Base-by-base conservation (phyloP, 768 basidiomycete species). In the Agrocybe praecox region DNA sequence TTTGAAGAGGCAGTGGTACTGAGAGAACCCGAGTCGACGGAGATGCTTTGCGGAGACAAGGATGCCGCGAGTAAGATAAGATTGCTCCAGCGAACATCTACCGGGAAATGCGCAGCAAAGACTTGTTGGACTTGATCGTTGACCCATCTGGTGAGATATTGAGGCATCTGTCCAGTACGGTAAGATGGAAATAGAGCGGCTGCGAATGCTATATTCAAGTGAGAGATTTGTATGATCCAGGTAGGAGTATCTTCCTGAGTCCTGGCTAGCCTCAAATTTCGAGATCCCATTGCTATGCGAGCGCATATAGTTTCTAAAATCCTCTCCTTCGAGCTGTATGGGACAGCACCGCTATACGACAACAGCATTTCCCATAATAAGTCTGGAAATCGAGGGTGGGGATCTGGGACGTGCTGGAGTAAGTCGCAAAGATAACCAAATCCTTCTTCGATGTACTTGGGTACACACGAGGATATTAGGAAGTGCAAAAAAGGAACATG, bases 401-500 rank as follows among this genome's bases (percentile, higher is more conserved):
- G 79, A 69, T 63, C 12, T 60, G 58, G 34, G 73, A 65, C 11
- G 62, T 33, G 64, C 15, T 68, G 65, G 29, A 83, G 65, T 36
- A 77, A 59, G 14, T 65, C 58, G 63, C 72, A 77, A 46, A 86
- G 61, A 53, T 70, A 61, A 8, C 65, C 50, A 36, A 80, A 70
- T 11, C 49, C 56, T 29, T 57, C 52, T 23, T 47, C 52, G 14
- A 53, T n/a, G 18, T 50, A 40, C 24, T 21, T 14, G 21, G 45
- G 26, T 19, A 52, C 50, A 56, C 63, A 43, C 62, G 61, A 10
- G 66, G 62, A 24, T 80, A 62, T 26, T 84, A 74, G 0, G 74
- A 66, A 21, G 74, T 66, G 8, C 85, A 69, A 64, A 32, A 80
- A 86, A 11, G 78, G 71, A 2, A 79, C 54, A 46, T 86, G 84